Conservation (phyloP, 2,329 filamentous ascomycete species). For the Hyphodiscus sp. region DNA sequence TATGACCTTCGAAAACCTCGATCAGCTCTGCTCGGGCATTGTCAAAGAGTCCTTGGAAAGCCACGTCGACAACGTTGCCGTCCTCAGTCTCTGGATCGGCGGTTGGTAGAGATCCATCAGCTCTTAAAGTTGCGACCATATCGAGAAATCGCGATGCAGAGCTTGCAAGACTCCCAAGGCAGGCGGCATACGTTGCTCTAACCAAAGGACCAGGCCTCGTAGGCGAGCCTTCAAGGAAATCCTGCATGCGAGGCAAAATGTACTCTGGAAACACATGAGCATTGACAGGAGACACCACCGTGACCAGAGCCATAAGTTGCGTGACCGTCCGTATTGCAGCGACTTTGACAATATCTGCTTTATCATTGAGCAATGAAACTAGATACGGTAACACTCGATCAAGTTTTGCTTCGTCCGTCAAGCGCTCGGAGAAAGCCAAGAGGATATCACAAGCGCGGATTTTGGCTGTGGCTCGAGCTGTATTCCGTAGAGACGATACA, state of each 20-base stretch:
- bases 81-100: constrained; percentile 76
- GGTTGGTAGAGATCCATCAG: constrained; percentile 73
- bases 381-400: constrained; percentile 90
- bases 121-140: constrained; percentile 79
- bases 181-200: constrained; percentile 87
- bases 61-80: constrained; percentile 57
- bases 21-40: constrained; percentile 77
- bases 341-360: constrained; percentile 76
- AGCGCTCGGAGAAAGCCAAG: constrained; percentile 79
- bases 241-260: constrained; percentile 57
- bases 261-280: constrained; percentile 65
- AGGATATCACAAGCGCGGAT: constrained; percentile 87
- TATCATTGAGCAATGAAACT: constrained; percentile 74
- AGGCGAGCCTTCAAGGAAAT: constrained; percentile 46
- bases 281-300: constrained; percentile 75
- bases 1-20: constrained; percentile 78
- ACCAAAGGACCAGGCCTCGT: constrained; percentile 62
- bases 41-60: constrained; percentile 81
- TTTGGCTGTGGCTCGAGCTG: constrained; percentile 79
- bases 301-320: constrained; percentile 80
- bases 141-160: constrained; percentile 83
- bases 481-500: constrained; percentile 82
- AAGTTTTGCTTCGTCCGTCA: constrained; percentile 93
- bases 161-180: constrained; percentile 78
- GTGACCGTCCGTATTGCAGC: constrained; percentile 81